Conservation (phyloP, 768 basidiomycete genomes). For the Tulasnella sp. region DNA sequence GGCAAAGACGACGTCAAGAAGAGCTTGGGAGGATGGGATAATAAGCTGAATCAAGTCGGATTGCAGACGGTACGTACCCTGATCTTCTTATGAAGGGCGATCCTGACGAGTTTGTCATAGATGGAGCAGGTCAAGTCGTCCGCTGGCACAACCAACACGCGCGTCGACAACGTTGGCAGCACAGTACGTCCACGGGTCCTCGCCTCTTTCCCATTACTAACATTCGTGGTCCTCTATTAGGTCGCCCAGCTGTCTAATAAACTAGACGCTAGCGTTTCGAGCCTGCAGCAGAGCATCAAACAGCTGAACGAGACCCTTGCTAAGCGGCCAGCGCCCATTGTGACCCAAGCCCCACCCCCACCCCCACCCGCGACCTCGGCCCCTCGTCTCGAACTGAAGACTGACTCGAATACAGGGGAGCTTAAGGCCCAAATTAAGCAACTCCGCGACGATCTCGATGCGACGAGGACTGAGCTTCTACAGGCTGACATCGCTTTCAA, state of each 20-base stretch:
- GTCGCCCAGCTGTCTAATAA: not conserved
- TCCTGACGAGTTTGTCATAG: not conserved
- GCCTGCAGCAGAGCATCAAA: not conserved
- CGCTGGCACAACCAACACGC: not conserved
- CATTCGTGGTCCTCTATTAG: not conserved
- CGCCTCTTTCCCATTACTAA: not conserved
- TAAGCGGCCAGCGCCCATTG: not conserved
- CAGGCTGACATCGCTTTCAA: not conserved
- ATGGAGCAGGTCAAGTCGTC: not conserved
- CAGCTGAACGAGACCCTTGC: not conserved
- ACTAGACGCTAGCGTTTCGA: not conserved
- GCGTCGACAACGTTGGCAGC: not conserved
- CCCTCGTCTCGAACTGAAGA: not conserved
- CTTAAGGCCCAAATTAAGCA: not conserved
- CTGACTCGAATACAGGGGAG: not conserved
- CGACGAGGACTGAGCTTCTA: not conserved
- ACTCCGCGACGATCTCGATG: not conserved
- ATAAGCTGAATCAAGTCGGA: not conserved
- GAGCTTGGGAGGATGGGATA: not conserved
- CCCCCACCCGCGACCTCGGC: not conserved
- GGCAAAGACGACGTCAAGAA: not conserved
- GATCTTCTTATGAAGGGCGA: not conserved
- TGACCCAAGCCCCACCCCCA: not conserved
- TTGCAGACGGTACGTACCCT: not conserved
- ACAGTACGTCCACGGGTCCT: not conserved